These are phyloP conservation scores for Trichoderma gamsii DNA, from an alignment of 495 filamentous ascomycete genomes.

Conservation along the genomic window DNA sequence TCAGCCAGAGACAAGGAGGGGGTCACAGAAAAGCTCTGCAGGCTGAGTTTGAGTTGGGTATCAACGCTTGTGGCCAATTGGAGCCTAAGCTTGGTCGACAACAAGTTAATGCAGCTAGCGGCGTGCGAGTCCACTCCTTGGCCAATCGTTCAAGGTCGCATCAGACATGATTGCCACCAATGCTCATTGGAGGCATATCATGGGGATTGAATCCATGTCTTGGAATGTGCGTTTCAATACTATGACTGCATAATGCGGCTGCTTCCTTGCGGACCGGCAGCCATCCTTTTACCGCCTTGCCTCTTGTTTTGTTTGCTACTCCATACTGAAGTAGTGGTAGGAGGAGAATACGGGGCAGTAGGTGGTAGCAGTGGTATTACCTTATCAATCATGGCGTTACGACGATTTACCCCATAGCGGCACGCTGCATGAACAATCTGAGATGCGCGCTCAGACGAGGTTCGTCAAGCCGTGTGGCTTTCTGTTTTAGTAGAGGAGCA, in stretches of 20 bases:
- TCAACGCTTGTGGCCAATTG: constrained; percentile 27
- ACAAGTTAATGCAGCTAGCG: constrained; percentile 10
- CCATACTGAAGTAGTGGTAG: neutral
- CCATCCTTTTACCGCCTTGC: neutral
- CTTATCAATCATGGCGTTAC: no score
- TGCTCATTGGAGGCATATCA: neutral
- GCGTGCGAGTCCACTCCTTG: neutral
- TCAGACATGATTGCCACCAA: constrained; percentile 18
- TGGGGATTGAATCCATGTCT: neutral
- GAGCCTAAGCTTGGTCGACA: constrained; percentile 25
- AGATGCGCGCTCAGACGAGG: neutral
- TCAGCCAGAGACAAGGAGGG: neutral
- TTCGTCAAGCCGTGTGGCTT: neutral
- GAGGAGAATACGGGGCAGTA: neutral
- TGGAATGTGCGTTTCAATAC: neutral
- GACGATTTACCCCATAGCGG: no score
- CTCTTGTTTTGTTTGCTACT: neutral
- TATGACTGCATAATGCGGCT: constrained; percentile 3
- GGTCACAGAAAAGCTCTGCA: neutral
- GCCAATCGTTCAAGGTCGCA: constrained; percentile 5
- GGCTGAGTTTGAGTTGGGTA: constrained; percentile 25
- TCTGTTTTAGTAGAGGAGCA: neutral
- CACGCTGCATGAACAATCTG: no score
- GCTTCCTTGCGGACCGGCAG: neutral
- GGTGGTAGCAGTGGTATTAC: no score